Conservation (phyloP, 2,329 filamentous ascomycete species). For the Penicillium brevicompactum region DNA sequence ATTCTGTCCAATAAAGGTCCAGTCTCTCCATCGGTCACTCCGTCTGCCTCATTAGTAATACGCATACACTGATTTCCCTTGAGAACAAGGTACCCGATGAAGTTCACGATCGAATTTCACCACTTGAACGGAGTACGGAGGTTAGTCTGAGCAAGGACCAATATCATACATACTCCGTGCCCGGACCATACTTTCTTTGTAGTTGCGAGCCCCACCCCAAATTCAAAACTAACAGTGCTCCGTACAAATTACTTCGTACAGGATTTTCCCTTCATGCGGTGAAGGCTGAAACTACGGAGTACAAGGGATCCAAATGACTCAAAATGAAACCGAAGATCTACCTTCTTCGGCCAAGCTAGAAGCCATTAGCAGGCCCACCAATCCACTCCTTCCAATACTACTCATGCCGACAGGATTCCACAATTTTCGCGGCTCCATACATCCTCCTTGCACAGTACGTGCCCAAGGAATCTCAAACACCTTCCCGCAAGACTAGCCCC, state of each 20-base stretch:
- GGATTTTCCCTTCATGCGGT: neutral
- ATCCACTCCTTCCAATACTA: neutral
- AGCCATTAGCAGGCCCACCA: slow-evolving; percentile 8
- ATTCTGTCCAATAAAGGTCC: slow-evolving; percentile 21
- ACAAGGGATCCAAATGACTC: slow-evolving; percentile 4
- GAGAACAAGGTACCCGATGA: slow-evolving; percentile 2
- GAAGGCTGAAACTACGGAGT: slow-evolving; percentile 4
- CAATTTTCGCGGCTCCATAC: slow-evolving; percentile 1
- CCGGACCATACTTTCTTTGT: neutral
- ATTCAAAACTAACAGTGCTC: neutral
- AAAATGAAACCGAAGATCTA: slow-evolving; percentile 8
- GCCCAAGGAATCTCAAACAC: slow-evolving; percentile 6
- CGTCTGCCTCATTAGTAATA: slow-evolving; percentile 7
- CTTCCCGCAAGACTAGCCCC: neutral
- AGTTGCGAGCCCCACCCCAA: neutral
- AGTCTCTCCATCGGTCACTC: slow-evolving; percentile 4
- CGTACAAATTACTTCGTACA: neutral
- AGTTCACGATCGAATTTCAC: neutral
- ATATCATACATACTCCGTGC: neutral
- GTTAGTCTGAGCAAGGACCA: neutral
- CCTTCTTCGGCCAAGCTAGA: slow-evolving; percentile 10
- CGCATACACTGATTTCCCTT: neutral
- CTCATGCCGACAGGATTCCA: neutral
- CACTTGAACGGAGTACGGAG: too few relatives aligned
- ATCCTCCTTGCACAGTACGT: slow-evolving; percentile 1